Evolutionary conservation across 2,329 filamentous ascomycete genomes (phyloP).

Genomic region (Botrytis fabae): DNA sequence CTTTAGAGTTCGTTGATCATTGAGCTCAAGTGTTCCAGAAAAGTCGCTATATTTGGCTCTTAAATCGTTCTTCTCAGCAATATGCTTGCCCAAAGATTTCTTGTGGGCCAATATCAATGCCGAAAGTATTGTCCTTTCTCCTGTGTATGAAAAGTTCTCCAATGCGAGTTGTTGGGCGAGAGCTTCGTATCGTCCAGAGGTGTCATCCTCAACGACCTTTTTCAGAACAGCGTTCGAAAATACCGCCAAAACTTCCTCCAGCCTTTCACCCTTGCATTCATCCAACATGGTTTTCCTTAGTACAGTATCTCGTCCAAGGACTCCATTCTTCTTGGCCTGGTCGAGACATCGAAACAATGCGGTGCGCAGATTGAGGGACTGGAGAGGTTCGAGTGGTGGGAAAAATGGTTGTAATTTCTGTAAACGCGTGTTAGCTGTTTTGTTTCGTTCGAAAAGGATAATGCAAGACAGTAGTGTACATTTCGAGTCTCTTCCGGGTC

Average conservation of each 20-base stretch:
- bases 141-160: conserved; percentile 58
- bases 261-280: conserved; percentile 87
- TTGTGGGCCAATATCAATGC: conserved; percentile 74
- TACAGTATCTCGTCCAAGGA: conserved; percentile 75
- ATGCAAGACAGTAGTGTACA: conserved; percentile 48
- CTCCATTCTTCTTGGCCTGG: conserved; percentile 82
- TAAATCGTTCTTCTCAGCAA: conserved; percentile 61
- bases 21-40: conserved; percentile 61
- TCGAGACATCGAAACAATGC: conserved; percentile 80
- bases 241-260: conserved; percentile 80
- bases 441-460: too few species aligned
- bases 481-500: conserved; percentile 73
- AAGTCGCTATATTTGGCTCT: conserved; percentile 63
- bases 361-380: conserved; percentile 86
- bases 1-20: conserved; percentile 57
- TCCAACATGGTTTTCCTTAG: conserved; percentile 95
- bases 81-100: conserved; percentile 58
- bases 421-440: conserved; percentile 10
- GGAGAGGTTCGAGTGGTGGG: conserved; percentile 83
- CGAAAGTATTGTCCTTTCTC: conserved; percentile 56
- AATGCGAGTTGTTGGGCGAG: conserved; percentile 57
- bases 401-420: conserved; percentile 90
- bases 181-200: conserved; percentile 47
- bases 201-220: conserved; percentile 56
- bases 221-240: conserved; percentile 85